Percentiles rank a stretch among this genome's conserved stretches.
phyloP scores from a whole-genome alignment of 2,329 filamentous ascomycete species.

The Neopestalotiopsis rosae region DNA sequence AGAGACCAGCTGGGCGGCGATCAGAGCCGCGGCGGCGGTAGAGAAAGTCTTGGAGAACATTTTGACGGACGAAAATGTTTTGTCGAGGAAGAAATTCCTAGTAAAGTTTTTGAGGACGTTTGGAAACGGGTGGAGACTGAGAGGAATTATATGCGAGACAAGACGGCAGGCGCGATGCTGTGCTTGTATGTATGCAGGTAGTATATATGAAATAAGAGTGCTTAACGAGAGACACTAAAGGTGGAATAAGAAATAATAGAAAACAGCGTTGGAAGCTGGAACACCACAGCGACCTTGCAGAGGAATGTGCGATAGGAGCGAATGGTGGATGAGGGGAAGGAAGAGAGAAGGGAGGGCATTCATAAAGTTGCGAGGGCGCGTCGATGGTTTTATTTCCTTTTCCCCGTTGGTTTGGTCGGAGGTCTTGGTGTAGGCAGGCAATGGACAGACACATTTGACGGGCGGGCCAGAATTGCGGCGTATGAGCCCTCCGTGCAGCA shows the following conservation, averaged over 20 bases:
- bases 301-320: slow-evolving; percentile 7
- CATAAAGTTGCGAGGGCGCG: background rate
- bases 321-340: slow-evolving; percentile 12
- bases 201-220: slow-evolving; percentile 4
- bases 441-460: too few relatives aligned
- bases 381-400: slow-evolving; percentile 10
- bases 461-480: background rate
- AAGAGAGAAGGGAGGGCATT: background rate
- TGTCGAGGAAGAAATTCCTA: background rate
- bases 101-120: background rate
- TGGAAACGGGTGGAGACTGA: background rate
- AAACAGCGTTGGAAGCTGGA: background rate
- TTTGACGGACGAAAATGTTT: slow-evolving; percentile 21
- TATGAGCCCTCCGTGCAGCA: too few relatives aligned
- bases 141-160: background rate
- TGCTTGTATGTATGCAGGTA: background rate
- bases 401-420: background rate
- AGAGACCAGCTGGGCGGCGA: slow-evolving; percentile 53
- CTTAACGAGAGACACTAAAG: slow-evolving; percentile 17
- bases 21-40: slow-evolving; percentile 52
- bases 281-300: background rate
- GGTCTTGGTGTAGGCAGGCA: too few relatives aligned
- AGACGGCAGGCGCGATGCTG: slow-evolving; percentile 2
- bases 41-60: slow-evolving; percentile 55
- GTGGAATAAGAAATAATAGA: background rate